phyloP scores from a whole-genome alignment of 2,329 filamentous ascomycete genomes.

The Claviceps humidiphila region DNA sequence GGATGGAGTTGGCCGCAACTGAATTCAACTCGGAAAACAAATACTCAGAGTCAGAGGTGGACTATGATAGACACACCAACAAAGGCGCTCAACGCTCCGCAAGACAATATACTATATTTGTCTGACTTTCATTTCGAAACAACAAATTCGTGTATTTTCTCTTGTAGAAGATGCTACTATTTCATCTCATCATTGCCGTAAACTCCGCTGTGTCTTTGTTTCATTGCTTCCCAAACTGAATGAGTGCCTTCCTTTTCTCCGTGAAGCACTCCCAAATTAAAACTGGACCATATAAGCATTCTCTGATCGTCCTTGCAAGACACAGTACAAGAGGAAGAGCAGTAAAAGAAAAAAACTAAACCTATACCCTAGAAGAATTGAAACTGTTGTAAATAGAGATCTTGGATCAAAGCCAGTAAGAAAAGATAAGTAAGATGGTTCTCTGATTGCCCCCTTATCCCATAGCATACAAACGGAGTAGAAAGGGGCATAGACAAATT shows the following conservation, averaged over 20 bases:
- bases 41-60: background rate
- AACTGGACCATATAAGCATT: background rate
- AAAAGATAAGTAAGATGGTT: too few species aligned
- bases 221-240: background rate
- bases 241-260: too few species aligned
- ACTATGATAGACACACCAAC: background rate
- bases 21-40: constrained; percentile 3
- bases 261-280: background rate
- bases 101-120: background rate
- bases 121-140: background rate
- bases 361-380: background rate
- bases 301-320: too few species aligned
- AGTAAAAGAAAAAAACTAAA: background rate
- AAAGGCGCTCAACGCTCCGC: constrained; percentile 9
- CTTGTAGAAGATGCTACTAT: background rate
- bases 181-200: background rate
- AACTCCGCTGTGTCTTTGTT: background rate
- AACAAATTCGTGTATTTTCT: background rate
- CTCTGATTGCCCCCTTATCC: too few species aligned
- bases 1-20: constrained; percentile 5
- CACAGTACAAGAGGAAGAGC: too few species aligned
- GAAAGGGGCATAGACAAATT: too few species aligned
- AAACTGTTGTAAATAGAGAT: too few species aligned
- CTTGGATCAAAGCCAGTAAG: too few species aligned
- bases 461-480: too few species aligned